These are phyloP conservation scores for Coprinopsis sp. DNA, from an alignment of 768 basidiomycete genomes.

Conservation along the genomic window DNA sequence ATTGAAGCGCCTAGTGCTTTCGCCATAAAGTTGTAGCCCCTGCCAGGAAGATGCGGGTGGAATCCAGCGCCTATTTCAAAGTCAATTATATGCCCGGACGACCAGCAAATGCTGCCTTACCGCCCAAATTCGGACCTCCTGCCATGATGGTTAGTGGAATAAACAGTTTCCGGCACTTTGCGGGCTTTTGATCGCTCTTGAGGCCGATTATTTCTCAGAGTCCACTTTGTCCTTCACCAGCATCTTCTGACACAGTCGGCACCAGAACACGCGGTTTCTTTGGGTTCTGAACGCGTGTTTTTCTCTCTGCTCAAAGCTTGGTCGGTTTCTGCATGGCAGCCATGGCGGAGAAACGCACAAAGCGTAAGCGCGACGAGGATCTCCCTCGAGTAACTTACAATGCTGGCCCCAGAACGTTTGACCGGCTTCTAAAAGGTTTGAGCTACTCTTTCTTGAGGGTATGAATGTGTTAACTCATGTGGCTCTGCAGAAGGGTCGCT, in stretches of 20 bases:
- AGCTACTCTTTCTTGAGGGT: background rate
- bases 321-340: constrained; percentile 5
- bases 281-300: constrained; percentile 3
- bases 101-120: too few species aligned
- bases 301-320: constrained; percentile 7
- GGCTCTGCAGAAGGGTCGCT: constrained; percentile 53
- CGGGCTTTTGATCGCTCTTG: constrained; percentile 1
- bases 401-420: constrained; percentile 40
- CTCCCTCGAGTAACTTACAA: constrained; percentile 43
- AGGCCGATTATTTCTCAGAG: background rate
- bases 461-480: background rate
- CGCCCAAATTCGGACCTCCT: constrained; percentile 34
- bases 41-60: constrained; percentile 80
- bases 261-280: too few species aligned
- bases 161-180: constrained; percentile 33
- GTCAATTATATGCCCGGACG: background rate
- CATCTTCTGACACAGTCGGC: too few species aligned
- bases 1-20: constrained; percentile 88
- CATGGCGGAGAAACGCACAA: constrained; percentile 35
- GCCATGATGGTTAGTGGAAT: constrained; percentile 31
- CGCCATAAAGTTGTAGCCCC: constrained; percentile 70
- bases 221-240: constrained; percentile 7
- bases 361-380: constrained; percentile 38
- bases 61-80: constrained; percentile 62
- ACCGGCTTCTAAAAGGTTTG: constrained; percentile 51